phyloP scores from a whole-genome alignment of 2,329 filamentous ascomycete genomes.

The Colletotrichum somersetense region DNA sequence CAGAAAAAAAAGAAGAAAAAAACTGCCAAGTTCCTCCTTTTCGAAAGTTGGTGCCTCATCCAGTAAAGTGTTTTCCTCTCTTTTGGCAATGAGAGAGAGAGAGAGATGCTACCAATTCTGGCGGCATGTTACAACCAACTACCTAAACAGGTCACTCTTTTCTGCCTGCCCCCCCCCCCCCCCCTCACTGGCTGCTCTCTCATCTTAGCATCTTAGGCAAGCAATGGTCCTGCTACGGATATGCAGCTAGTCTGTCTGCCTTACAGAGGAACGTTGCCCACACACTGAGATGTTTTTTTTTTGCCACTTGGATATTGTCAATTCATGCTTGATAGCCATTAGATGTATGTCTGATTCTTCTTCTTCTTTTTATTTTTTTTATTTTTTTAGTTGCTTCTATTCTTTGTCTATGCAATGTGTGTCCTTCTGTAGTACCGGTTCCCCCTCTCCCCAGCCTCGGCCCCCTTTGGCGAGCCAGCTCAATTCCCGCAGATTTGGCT shows the following conservation, averaged over 20 bases:
- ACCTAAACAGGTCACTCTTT: not conserved
- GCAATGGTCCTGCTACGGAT: not conserved
- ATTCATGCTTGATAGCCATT: not conserved
- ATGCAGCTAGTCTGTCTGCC: constrained; percentile 29
- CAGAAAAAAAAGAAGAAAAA: no score
- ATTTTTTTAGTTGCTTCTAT: not conserved
- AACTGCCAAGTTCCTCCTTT: not conserved
- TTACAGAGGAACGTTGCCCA: constrained; percentile 24
- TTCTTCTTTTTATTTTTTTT: not conserved
- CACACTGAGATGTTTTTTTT: constrained; percentile 10
- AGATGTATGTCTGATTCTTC: not conserved
- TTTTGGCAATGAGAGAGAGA: not conserved
- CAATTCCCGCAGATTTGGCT: constrained; percentile 33
- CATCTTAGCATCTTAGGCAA: not conserved
- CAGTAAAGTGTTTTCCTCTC: constrained; percentile 6
- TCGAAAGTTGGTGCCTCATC: constrained; percentile 33
- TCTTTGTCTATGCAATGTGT: not conserved
- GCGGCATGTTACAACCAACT: not conserved
- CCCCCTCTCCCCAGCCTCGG: not conserved
- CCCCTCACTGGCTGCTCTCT: not conserved
- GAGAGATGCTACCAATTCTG: not conserved
- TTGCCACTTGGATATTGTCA: constrained; percentile 13
- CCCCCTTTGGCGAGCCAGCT: constrained; percentile 26
- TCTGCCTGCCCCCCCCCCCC: not conserved
- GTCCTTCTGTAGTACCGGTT: constrained; percentile 1